Evolutionary conservation across 805 yeast genomes (phyloP).

Genomic region (Sugiyamaella americana): DNA sequence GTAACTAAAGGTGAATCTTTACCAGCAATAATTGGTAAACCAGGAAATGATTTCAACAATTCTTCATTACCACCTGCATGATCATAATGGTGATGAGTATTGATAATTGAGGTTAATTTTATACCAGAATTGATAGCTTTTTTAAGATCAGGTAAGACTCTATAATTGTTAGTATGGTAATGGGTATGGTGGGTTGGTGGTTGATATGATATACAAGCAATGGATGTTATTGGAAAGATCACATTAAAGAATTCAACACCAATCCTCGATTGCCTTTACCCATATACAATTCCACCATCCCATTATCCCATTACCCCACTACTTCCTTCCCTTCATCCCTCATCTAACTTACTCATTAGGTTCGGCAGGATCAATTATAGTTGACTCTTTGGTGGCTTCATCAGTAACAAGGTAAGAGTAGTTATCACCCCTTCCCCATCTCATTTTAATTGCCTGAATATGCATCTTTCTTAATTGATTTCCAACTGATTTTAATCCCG

Average conservation of each 20-base stretch:
- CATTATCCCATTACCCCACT: neutral
- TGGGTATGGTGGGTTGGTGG: too few species aligned
- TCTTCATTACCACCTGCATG: conserved; percentile 81
- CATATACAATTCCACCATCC: too few species aligned
- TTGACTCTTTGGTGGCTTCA: conserved; percentile 55
- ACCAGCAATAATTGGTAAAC: conserved; percentile 74
- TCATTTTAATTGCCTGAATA: conserved; percentile 75
- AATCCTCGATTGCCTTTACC: neutral
- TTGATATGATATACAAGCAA: too few species aligned
- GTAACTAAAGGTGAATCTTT: conserved; percentile 69
- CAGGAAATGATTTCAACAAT: conserved; percentile 34
- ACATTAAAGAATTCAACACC: conserved; percentile 5
- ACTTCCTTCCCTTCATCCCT: too few species aligned
- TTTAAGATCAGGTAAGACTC: conserved; percentile 41
- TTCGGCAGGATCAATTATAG: conserved; percentile 91
- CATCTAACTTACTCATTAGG: conserved; percentile 57
- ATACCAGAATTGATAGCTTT: conserved; percentile 33
- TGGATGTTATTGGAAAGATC: too few species aligned
- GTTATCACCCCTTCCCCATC: conserved; percentile 93
- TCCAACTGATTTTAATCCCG: neutral
- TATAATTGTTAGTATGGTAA: too few species aligned
- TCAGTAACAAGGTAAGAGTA: conserved; percentile 78
- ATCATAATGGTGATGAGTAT: conserved; percentile 95
- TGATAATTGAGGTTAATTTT: conserved; percentile 69
- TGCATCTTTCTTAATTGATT: conserved; percentile 52